Percentiles rank a stretch among this genome's conserved stretches.
phyloP scores from a whole-genome alignment of 192 early-diverging fungal species.

The Globomyces pollinis-pini region DNA sequence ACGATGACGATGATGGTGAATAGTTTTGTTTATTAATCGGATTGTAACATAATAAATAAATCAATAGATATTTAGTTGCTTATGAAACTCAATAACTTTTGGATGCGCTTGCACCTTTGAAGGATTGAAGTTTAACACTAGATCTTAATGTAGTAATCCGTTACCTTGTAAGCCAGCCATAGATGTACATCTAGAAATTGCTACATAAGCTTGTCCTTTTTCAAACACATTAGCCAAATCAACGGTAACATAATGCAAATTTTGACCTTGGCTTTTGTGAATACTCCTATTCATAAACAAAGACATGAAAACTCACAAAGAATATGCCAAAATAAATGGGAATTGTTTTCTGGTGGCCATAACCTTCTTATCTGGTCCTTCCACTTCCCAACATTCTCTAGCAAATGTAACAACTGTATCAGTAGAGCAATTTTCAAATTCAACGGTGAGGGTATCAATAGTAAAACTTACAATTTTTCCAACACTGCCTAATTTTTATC shows the following conservation, averaged over 20 bases:
- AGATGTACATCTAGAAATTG: conserved; percentile 32
- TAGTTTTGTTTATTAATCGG: no score
- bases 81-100: conserved; percentile 12
- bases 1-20: background rate
- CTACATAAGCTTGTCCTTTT: conserved; percentile 45
- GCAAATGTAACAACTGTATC: conserved; percentile 9
- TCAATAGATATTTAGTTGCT: background rate
- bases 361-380: background rate
- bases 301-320: conserved; percentile 24
- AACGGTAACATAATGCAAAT: conserved; percentile 29
- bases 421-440: conserved; percentile 6
- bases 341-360: conserved; percentile 3
- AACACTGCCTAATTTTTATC: no score
- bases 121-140: conserved; percentile 16
- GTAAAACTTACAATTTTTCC: conserved; percentile 28
- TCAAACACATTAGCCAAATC: conserved; percentile 42
- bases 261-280: conserved; percentile 49
- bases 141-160: no score
- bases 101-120: conserved; percentile 21
- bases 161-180: conserved; percentile 23
- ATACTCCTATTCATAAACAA: conserved; percentile 27
- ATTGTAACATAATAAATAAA: no score
- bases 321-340: conserved; percentile 37
- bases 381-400: background rate
- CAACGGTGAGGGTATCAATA: background rate